These are phyloP conservation scores for Cryptomeria japonica DNA, from an alignment of 75 land plant genomes.

Conservation along the genomic window DNA sequence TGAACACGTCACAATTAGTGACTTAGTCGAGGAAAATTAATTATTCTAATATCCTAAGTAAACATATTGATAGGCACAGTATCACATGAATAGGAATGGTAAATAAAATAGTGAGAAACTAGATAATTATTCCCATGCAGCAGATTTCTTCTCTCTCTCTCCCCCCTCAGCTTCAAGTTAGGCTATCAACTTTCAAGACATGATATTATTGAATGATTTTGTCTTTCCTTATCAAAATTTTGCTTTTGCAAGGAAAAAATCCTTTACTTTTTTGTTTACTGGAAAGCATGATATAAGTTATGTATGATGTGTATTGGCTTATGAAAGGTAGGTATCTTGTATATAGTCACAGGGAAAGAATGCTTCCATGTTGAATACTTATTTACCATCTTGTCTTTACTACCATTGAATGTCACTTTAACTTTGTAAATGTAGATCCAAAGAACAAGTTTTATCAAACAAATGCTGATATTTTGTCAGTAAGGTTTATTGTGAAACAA, in stretches of 20 bases:
- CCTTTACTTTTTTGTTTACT: background rate
- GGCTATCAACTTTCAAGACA: background rate
- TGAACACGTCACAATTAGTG: too few species aligned
- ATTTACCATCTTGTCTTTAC: background rate
- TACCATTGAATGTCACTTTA: background rate
- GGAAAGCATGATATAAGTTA: background rate
- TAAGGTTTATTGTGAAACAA: background rate
- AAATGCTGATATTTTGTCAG: background rate
- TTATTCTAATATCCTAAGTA: too few species aligned
- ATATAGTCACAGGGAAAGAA: background rate
- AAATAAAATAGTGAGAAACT: too few species aligned
- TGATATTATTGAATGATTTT: background rate
- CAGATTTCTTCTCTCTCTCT: too few species aligned
- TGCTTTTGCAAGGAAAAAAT: background rate
- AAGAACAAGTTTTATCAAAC: background rate
- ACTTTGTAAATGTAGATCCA: background rate
- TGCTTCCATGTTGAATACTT: background rate
- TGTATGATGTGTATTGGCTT: background rate
- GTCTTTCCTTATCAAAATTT: background rate
- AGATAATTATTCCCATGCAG: too few species aligned
- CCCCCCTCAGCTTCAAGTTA: too few species aligned
- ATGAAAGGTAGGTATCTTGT: background rate
- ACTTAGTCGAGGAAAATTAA: too few species aligned
- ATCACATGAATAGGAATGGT: too few species aligned
- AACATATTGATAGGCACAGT: too few species aligned